Percentiles rank a stretch among this genome's conserved stretches.
Evolutionary conservation across 371 early-diverging fungal genomes (phyloP).

Genomic region (Apophysomyces sp.): DNA sequence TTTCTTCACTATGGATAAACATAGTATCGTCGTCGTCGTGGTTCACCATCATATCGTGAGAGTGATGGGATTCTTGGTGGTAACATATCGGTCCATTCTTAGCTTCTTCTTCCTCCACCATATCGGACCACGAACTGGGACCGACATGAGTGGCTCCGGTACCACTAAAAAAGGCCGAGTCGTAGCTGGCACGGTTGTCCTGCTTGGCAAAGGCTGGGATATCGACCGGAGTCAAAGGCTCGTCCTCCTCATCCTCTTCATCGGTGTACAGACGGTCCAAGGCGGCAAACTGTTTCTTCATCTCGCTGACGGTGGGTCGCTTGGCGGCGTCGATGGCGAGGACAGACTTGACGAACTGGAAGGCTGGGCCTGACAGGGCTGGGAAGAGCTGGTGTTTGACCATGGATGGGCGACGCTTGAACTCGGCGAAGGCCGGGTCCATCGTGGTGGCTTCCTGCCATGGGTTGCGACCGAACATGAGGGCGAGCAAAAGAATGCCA

Average conservation of each 20-base stretch:
- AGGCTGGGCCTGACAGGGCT: slow-evolving; percentile 28
- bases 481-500: slow-evolving; percentile 72
- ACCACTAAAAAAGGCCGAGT: slow-evolving; percentile 39
- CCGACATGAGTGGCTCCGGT: slow-evolving; percentile 3
- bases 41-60: slow-evolving; percentile 1
- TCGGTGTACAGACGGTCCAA: slow-evolving; percentile 11
- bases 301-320: slow-evolving; percentile 26
- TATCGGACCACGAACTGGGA: slow-evolving; percentile 31
- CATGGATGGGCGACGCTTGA: slow-evolving; percentile 42
- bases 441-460: slow-evolving; percentile 66
- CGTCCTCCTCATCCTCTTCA: slow-evolving; percentile 7
- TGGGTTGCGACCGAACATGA: slow-evolving; percentile 78
- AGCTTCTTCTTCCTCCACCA: slow-evolving; percentile 30
- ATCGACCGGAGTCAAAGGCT: slow-evolving; percentile 14
- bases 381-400: slow-evolving; percentile 48
- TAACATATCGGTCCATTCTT: neutral
- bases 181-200: slow-evolving; percentile 26
- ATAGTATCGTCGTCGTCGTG: slow-evolving; percentile 37
- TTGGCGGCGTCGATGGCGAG: slow-evolving; percentile 20
- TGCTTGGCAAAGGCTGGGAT: slow-evolving; percentile 21
- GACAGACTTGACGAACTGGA: slow-evolving; percentile 30
- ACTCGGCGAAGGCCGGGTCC: slow-evolving; percentile 56
- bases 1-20: slow-evolving; percentile 44
- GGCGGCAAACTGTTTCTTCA: slow-evolving; percentile 21
- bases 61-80: slow-evolving; percentile 1